Evolutionary conservation across 495 filamentous ascomycete genomes (phyloP).

Genomic region (Neurospora sp.): DNA sequence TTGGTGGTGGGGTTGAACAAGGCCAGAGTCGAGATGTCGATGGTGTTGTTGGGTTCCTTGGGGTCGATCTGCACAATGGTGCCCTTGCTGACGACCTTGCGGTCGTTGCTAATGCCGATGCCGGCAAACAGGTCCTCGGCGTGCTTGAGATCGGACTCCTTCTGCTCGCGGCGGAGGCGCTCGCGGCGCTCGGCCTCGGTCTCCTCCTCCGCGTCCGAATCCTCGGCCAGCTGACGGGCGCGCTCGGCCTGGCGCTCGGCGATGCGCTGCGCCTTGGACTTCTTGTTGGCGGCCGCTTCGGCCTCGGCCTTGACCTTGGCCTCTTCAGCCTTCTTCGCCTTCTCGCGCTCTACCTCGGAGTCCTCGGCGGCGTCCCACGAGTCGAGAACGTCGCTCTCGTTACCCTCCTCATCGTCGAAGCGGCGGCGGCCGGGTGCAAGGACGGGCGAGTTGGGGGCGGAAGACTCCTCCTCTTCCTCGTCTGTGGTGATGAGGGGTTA

Average conservation of each 20-base stretch:
- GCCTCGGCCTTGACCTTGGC: constrained; percentile 82
- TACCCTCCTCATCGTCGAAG: constrained; percentile 89
- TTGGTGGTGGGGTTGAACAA: constrained; percentile 87
- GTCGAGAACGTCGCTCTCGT: constrained; percentile 81
- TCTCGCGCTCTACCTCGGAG: constrained; percentile 92
- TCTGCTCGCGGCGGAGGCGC: constrained; percentile 63
- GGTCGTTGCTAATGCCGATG: constrained; percentile 62
- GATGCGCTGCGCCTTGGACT: constrained; percentile 78
- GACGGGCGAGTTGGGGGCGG: constrained; percentile 48
- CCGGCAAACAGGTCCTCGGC: constrained; percentile 84
- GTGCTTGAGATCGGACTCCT: constrained; percentile 82
- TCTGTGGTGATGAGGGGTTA: constrained; percentile 14
- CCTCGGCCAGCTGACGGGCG: constrained; percentile 27
- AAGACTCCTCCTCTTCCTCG: constrained; percentile 55
- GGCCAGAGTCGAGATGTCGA: constrained; percentile 69
- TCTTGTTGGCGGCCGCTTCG: constrained; percentile 88
- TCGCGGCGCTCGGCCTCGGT: constrained; percentile 61
- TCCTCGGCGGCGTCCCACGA: constrained; percentile 97
- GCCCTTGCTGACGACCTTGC: constrained; percentile 41
- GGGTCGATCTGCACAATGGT: constrained; percentile 59
- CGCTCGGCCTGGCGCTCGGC: constrained; percentile 47
- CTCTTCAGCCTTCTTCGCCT: constrained; percentile 76
- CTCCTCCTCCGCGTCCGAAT: constrained; percentile 51
- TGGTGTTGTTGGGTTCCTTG: constrained; percentile 59
- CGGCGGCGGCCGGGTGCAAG: constrained; percentile 44